Evolutionary conservation across 192 early-diverging fungal genomes (phyloP).

Genomic region (Piromyces finnis): DNA sequence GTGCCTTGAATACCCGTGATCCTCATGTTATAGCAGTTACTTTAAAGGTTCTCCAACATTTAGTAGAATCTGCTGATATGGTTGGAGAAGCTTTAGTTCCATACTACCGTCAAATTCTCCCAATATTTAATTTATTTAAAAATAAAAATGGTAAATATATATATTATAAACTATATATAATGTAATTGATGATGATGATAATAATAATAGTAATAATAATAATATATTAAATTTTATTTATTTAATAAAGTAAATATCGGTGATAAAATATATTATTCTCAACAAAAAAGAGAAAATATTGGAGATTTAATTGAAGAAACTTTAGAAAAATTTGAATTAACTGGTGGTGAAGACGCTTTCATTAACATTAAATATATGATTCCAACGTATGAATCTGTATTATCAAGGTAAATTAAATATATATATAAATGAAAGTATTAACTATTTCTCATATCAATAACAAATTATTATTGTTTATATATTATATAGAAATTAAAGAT

Average conservation of each 20-base stretch:
- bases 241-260: slow-evolving; percentile 36
- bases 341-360: slow-evolving; percentile 45
- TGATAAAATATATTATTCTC: slow-evolving; percentile 44
- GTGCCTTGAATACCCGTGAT: slow-evolving; percentile 48
- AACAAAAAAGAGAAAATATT: slow-evolving; percentile 47
- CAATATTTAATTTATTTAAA: slow-evolving; percentile 44
- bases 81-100: slow-evolving; percentile 44
- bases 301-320: slow-evolving; percentile 46
- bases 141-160: slow-evolving; percentile 31
- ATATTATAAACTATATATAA: background rate
- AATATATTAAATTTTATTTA: background rate
- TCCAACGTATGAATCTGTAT: slow-evolving; percentile 14
- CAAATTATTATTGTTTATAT: no score
- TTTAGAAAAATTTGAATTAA: slow-evolving; percentile 42
- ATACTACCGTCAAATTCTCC: slow-evolving; percentile 41
- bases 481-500: no score
- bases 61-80: slow-evolving; percentile 44
- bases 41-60: slow-evolving; percentile 36
- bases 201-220: slow-evolving; percentile 2
- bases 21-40: slow-evolving; percentile 42
- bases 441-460: no score
- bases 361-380: slow-evolving; percentile 56
- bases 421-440: no score
- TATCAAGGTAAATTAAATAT: slow-evolving; percentile 3
- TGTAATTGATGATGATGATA: no score